Evolutionary conservation across 1,284 basidiomycete species (phyloP), one percentile per base, ranked within the genome.

Genomic region (Puccinia hordei): DNA sequence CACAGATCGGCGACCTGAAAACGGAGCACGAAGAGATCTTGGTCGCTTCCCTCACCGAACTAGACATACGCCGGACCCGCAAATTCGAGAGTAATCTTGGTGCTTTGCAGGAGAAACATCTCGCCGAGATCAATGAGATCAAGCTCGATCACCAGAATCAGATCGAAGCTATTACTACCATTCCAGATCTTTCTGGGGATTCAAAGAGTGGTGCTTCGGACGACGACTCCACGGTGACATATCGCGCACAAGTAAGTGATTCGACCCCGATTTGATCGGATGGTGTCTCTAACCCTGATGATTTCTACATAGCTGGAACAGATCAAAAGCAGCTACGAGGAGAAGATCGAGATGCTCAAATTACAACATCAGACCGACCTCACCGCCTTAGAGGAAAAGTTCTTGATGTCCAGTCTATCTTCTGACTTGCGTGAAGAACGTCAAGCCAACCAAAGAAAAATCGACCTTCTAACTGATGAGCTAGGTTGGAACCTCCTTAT

Each of bases 11-110:
- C 12, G 51, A 69, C 17, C 22, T 71, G 1, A 19, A 61, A 38
- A n/a, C 24, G 24, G 71, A 78, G n/a, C 82, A 82, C 71, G 74
- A 81, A 41, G 59, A 76, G 5, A 80, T 74, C 17, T 72, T 82
- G 6, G 44, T 38, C 17, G 65, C 30, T 19, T 59, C 77, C 15
- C 68, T 79, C 10, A 35, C 69, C 59, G 75, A 73, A 69, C 51
- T 51, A 30, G 74, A 76, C 55, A 19, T 55, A 41, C 44, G 66
- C 17, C 33, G 75, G 44, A 57, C 76, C 33, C 30, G 35, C 24
- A 81, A 68, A 68, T 80, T 69, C 66, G 46, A 69, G n/a, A 72
- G 10, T n/a, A 49, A 19, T 6, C 22, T 79, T 30, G 41, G 10
- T 19, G 30, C 51, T 4, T 12, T 15, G 22, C 44, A 78, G 33